Conservation (phyloP, 2,329 filamentous ascomycete species). For the Hypoxylon rubiginosum region DNA sequence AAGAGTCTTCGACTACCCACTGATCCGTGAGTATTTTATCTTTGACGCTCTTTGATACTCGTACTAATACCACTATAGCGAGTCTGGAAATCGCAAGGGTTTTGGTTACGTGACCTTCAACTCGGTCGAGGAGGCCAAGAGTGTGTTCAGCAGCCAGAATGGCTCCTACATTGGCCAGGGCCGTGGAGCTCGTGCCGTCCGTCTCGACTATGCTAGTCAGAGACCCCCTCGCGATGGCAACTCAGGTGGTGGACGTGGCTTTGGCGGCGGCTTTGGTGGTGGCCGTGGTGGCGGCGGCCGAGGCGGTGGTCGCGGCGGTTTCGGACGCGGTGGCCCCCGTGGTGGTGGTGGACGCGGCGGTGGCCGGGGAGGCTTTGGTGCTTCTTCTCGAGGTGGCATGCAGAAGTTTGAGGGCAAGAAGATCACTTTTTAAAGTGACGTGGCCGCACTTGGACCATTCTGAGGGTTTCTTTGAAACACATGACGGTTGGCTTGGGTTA, state of each 20-base stretch:
- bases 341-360: constrained; percentile 61
- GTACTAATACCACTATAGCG: constrained; percentile 62
- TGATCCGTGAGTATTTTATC: constrained; percentile 70
- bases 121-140: constrained; percentile 85
- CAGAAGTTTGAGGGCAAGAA: constrained; percentile 81
- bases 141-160: constrained; percentile 77
- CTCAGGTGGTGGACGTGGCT: constrained; percentile 64
- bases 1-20: constrained; percentile 89
- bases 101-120: constrained; percentile 92
- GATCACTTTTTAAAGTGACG: constrained; percentile 68
- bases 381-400: constrained; percentile 60
- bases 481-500: constrained; percentile 67
- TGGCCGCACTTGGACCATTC: constrained; percentile 55
- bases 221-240: constrained; percentile 71
- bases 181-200: constrained; percentile 79
- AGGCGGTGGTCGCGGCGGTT: constrained; percentile 64
- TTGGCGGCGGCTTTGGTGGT: constrained; percentile 64
- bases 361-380: constrained; percentile 58
- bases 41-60: background rate
- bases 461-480: constrained; percentile 61
- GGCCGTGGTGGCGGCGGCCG: constrained; percentile 61
- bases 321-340: constrained; percentile 61
- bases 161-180: constrained; percentile 74
- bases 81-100: constrained; percentile 87
- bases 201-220: constrained; percentile 84